Evolutionary conservation across 1,139 yeast genomes (phyloP), one percentile per base, ranked within the genome.

Genomic region (Suhomyces taliae): DNA sequence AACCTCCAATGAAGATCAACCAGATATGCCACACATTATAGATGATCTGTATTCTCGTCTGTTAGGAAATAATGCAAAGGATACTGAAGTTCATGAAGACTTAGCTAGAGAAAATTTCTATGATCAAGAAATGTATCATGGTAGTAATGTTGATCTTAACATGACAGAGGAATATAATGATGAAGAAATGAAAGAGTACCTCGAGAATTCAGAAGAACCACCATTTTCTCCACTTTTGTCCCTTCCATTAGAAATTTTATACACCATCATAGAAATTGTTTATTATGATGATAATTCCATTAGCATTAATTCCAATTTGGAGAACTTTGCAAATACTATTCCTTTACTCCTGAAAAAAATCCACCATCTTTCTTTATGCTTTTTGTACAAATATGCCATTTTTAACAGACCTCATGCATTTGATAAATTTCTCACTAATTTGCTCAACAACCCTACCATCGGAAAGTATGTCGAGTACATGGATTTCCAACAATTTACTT

Each of bases 401-500:
- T 87, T 90, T 65, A 85, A 89, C 53, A 79, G 95, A 40, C 95
- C 96, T 3, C 88, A 85, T 53, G 79, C 93, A 14, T 90, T 90
- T 61, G 90, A 86, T 61, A 81, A 78, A 56, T 85, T 90, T 56
- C 72, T 88, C 41, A 73, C 67, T 43, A 82, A 88, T 47, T 71
- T 89, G 40, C 68, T 71, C 46, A 66, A 68, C 12, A 73, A 74
- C 51, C 78, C 70, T 37, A 76, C 69, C 51, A 74, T 80, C 38
- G 90, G 96, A 7, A 76, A 78, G 49, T 81, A 81, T 56, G 93
- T 88, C 27, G 83, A 85, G 57, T 84, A 85, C 49, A 78, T 90
- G 58, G 97, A 90, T 67, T 90, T 90, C 60, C 88, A 87, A 60
- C 93, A 89, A 53, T 87, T 90, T 62, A 90, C 97, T 0, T 86